Evolutionary conservation across 2,329 filamentous ascomycete genomes (phyloP).

Genomic region (Onygena corvina): DNA sequence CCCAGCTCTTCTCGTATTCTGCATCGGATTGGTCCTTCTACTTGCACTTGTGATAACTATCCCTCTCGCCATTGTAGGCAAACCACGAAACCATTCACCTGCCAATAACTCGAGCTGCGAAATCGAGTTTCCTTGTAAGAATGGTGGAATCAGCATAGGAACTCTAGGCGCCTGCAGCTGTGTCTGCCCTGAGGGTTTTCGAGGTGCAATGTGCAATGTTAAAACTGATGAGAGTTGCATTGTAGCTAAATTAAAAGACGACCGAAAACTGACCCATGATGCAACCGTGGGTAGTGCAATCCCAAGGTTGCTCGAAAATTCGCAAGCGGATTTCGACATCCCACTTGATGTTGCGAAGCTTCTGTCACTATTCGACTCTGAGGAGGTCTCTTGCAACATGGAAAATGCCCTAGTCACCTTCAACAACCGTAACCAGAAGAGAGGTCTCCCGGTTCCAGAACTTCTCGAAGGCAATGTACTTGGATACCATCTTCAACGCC

Average conservation of each 20-base stretch:
- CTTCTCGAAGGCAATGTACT: not conserved
- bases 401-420: conserved; percentile 87
- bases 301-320: conserved; percentile 56
- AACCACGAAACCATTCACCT: conserved; percentile 40
- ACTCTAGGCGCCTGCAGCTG: conserved; percentile 62
- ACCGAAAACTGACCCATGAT: conserved; percentile 40
- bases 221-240: conserved; percentile 44
- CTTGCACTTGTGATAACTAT: conserved; percentile 72
- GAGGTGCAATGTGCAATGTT: conserved; percentile 47
- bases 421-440: conserved; percentile 40
- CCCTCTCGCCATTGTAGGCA: conserved; percentile 53
- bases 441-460: conserved; percentile 5
- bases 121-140: conserved; percentile 53
- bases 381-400: conserved; percentile 64
- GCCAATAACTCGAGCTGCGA: conserved; percentile 40
- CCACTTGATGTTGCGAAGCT: conserved; percentile 58
- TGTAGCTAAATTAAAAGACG: conserved; percentile 35
- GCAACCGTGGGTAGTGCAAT: conserved; percentile 73
- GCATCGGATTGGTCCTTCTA: conserved; percentile 56
- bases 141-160: conserved; percentile 67
- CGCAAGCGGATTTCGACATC: conserved; percentile 59
- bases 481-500: not conserved
- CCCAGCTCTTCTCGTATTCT: conserved; percentile 60
- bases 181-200: conserved; percentile 81
- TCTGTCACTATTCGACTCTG: conserved; percentile 61